These are phyloP conservation scores for Carex myosuroides DNA, from an alignment of 176 grass and related monocot species.

Conservation along the genomic window DNA sequence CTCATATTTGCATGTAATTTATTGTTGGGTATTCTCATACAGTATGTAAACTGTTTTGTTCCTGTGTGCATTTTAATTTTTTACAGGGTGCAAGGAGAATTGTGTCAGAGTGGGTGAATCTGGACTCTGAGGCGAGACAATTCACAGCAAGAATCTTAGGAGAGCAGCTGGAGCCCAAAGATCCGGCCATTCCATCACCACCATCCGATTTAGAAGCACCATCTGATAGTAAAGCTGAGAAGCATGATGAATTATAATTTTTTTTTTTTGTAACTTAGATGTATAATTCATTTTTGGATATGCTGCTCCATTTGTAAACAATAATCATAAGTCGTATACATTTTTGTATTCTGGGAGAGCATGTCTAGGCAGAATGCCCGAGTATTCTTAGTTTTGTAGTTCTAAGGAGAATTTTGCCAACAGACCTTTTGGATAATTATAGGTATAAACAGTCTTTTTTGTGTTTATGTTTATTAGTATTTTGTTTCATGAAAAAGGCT, in stretches of 20 bases:
- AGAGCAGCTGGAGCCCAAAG: constrained; percentile 35
- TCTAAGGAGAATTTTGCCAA: background rate
- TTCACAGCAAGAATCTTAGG: constrained; percentile 68
- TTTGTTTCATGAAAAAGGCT: background rate
- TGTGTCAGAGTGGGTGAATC: constrained; percentile 82
- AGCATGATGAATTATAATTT: constrained; percentile 55
- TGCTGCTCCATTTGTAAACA: background rate
- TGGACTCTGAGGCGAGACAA: constrained; percentile 62
- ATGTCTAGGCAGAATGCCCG: background rate
- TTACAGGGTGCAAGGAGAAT: constrained; percentile 89
- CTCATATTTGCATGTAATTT: background rate
- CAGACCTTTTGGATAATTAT: constrained; percentile 4
- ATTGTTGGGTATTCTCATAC: background rate
- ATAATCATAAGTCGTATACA: background rate
- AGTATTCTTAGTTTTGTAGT: constrained; percentile 11
- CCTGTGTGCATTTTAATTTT: background rate
- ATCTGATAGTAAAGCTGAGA: constrained; percentile 17
- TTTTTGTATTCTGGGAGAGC: constrained; percentile 2
- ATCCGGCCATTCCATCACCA: constrained; percentile 6
- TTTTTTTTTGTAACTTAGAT: background rate
- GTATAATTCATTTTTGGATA: constrained; percentile 17
- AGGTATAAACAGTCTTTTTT: background rate
- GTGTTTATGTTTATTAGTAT: background rate
- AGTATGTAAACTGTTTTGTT: background rate
- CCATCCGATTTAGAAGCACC: constrained; percentile 29